Evolutionary conservation across 2,329 filamentous ascomycete genomes (phyloP).

Genomic region (Sporothrix brunneoviolacea): DNA sequence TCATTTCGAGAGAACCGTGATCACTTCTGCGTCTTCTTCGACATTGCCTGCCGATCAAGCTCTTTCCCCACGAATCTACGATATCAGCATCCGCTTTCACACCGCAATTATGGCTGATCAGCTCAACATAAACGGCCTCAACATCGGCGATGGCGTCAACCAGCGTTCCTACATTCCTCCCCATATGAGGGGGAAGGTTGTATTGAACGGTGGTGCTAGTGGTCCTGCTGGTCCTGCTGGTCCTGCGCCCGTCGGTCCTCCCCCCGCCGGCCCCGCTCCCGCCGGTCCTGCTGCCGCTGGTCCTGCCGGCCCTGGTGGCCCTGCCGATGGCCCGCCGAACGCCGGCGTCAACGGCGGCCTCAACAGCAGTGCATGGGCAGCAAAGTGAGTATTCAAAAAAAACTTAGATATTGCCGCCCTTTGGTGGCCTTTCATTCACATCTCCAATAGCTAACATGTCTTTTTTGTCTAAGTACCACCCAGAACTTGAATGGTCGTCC

Average conservation of each 20-base stretch:
- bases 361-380: conserved; percentile 60
- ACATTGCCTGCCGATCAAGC: neutral
- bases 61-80: conserved; percentile 7
- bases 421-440: conserved; percentile 3
- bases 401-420: too few species aligned
- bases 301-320: conserved; percentile 7
- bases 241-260: conserved; percentile 7
- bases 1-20: conserved; percentile 15
- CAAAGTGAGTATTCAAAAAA: conserved; percentile 46
- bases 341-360: conserved; percentile 34
- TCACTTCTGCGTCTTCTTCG: conserved; percentile 4
- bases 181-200: conserved; percentile 63
- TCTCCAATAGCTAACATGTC: conserved; percentile 15
- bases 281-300: conserved; percentile 5
- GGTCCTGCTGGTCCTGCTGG: conserved; percentile 17
- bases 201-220: conserved; percentile 22
- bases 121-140: conserved; percentile 74
- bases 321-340: neutral
- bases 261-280: conserved; percentile 18
- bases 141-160: conserved; percentile 41
- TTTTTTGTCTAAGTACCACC: conserved; percentile 30
- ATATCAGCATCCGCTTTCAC: conserved; percentile 11
- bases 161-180: conserved; percentile 76
- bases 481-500: conserved; percentile 39
- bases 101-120: conserved; percentile 67